Evolutionary conservation across 208 protist species (phyloP), one percentile per base, ranked within the genome.

Genomic region (Trypanosoma brucei): DNA sequence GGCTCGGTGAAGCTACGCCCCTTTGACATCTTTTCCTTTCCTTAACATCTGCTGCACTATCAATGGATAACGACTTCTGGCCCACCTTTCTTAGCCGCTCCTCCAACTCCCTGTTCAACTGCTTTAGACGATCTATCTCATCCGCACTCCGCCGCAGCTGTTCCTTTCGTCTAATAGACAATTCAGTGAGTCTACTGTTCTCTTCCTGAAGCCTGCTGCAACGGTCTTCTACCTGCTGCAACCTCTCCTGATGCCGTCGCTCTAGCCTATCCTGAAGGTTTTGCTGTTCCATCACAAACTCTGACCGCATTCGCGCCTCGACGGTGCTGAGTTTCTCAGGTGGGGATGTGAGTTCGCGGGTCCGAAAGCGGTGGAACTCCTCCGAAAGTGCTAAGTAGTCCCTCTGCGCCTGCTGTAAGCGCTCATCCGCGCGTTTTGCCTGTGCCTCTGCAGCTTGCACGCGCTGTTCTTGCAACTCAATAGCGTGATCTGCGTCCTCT

Each of bases 321-420:
- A 64, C 40, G n/a, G 14, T 39, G 5, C 37, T 46, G 8, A 33
- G 9, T 38, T 58, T 60, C 30, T 59, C 56, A 38, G 40, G 53
- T 44, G 14, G 71, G 2, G n/a, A 62, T 8, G 71, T 72, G 11
- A 91, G 68, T 53, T 83, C 77, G 39, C 79, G 65, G 46, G 79
- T 76, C n/a, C 81, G 76, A 44, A 83, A 83, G 9, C 74, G 78
- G 49, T 74, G 72, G 62, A 88, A 91, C 42, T 83, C 76, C 53
- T 91, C 82, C 50, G 83, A 88, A 30, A 94, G 71, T 5, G 60
- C 30, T 40, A 90, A 44, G 68, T 91, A 94, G 54, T 94, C 84
- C 37, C 68, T 53, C 62, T 91, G 81, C 9, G 70, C 68, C 59
- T 81, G 72, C 45, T 76, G 74, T 63, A 87, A 75, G 22, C 88